Evolutionary conservation across 108 stramenopile genomes (phyloP), one percentile per base, ranked within the genome.

Genomic region (Phaeodactylum tricornutum): DNA sequence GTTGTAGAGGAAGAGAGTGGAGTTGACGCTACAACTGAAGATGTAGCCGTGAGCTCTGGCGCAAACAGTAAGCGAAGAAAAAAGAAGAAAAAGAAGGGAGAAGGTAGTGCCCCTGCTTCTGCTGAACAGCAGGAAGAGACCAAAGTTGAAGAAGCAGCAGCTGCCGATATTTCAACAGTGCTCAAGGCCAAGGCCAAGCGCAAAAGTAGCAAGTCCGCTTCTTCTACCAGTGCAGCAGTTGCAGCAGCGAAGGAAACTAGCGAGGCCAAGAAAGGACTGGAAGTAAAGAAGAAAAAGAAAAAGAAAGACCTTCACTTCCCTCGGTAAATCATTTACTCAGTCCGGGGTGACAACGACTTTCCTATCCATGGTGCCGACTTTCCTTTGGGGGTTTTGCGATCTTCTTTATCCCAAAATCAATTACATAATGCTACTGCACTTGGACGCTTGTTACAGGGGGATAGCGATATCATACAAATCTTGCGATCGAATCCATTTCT

Each of bases 91-190:
- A 54, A 66, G 50, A 53, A 66, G 58, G 41, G 53, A 28, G 43
- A 25, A 11, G 23, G 41, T 22, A 25, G 9, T 16, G 47, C n/a
- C 1, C 27, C 46, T 47, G 53, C 17, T 27, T 4, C 49, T 11
- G 29, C 20, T 20, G 45, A 34, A 37, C n/a, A n/a, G n/a, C n/a
- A n/a, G n/a, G 45, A 36, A 22, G 22, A 26, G 17, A 15, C 49
- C 15, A 15, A 19, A 4, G 23, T 24, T 7, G 31, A 31, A 24
- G 57, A 42, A 9, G 55, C 39, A 8, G 33, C 12, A 7, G 31
- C 55, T 9, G 57, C 57, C 27, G 52, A 66, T 52, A 58, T 66
- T 26, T 57, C 65, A 12, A 52, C 65, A n/a, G 57, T 66, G 3
- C 19, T 66, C 12, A 66, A 59, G 29, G 57, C 65, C 19, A 66